Conservation (phyloP, 495 filamentous ascomycete species). For the Umbilicaria muhlenbergii region DNA sequence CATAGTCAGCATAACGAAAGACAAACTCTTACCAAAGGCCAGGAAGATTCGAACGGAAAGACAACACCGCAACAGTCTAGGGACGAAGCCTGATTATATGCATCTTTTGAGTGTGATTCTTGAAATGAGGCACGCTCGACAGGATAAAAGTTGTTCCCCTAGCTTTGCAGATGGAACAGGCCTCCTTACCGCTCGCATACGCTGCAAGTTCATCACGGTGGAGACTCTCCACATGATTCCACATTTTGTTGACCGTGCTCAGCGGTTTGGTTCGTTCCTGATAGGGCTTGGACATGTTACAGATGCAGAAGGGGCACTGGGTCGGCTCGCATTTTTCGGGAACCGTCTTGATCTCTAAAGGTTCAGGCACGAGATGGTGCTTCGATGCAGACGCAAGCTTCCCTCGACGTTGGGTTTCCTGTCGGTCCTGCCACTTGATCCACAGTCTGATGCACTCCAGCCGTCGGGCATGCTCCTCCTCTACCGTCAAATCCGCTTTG, state of each 20-base stretch:
- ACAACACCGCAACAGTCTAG: too few species aligned
- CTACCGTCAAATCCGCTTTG: neutral
- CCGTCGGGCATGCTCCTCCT: constrained; percentile 1
- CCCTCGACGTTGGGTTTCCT: too few species aligned
- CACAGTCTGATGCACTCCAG: neutral
- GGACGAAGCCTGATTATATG: too few species aligned
- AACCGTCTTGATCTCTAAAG: neutral
- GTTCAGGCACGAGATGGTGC: neutral
- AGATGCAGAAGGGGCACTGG: neutral
- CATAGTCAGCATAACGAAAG: too few species aligned
- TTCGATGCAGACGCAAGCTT: too few species aligned
- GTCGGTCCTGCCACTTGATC: neutral
- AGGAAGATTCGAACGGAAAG: too few species aligned
- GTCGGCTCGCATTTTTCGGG: neutral
- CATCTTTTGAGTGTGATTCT: constrained; percentile 6
- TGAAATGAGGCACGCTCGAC: constrained; percentile 1
- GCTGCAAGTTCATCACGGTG: neutral
- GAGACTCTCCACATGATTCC: too few species aligned
- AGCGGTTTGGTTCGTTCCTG: neutral
- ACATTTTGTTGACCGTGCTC: neutral
- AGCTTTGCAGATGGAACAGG: constrained; percentile 2
- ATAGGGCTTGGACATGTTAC: neutral
- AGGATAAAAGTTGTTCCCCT: constrained; percentile 1
- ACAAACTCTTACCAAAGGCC: too few species aligned
- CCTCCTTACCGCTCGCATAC: neutral